These are phyloP conservation scores for Dactylorhiza incarnata DNA, from an alignment of 106 monocot genomes.

Conservation along the genomic window DNA sequence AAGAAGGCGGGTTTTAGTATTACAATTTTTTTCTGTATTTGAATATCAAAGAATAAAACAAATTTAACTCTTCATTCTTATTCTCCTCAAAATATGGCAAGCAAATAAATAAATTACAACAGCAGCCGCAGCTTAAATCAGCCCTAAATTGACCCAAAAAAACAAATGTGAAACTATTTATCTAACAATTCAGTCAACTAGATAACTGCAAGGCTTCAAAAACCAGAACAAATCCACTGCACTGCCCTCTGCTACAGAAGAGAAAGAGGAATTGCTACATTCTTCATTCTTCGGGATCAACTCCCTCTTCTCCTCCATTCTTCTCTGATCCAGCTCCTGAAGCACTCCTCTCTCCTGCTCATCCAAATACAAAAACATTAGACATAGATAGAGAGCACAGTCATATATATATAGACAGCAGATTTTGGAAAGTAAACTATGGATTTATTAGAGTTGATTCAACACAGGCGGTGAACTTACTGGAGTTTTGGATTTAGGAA, in stretches of 20 bases:
- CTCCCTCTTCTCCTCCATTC: slow-evolving; percentile 21
- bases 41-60: not conserved
- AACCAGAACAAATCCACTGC: slow-evolving; percentile 75
- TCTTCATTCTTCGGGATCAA: slow-evolving; percentile 20
- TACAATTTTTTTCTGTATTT: no score
- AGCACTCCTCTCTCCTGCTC: slow-evolving; percentile 40
- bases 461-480: slow-evolving; percentile 7
- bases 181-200: slow-evolving; percentile 21
- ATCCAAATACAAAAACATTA: not conserved
- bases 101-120: not conserved
- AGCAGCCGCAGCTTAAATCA: not conserved
- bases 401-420: not conserved
- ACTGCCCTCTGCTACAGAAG: slow-evolving; percentile 30
- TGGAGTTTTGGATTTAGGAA: slow-evolving; percentile 21
- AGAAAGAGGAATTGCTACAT: slow-evolving; percentile 2
- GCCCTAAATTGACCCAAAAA: not conserved
- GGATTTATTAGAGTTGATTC: not conserved
- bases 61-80: not conserved
- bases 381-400: not conserved
- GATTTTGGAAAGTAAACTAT: not conserved
- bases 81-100: not conserved
- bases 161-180: not conserved
- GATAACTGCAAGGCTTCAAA: slow-evolving; percentile 75
- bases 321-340: slow-evolving; percentile 37
- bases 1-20: no score